Percentiles rank a stretch among this genome's conserved stretches.
phyloP scores from a whole-genome alignment of 1,284 basidiomycete species.

The Pascua sp. region DNA sequence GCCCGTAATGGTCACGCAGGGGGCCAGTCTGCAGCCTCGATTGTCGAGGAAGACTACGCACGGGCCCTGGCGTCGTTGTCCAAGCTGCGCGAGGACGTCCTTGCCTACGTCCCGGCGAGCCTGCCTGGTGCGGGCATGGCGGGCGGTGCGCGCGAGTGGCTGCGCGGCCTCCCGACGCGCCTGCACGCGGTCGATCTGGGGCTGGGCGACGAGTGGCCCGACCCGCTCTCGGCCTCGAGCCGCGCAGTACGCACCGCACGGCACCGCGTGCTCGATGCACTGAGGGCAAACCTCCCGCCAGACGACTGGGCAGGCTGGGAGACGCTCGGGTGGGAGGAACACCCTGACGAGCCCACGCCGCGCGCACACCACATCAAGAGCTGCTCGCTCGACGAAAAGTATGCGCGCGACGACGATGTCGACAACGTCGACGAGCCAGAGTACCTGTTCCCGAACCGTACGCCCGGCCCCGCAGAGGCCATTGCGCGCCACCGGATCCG shows the following conservation, averaged over 20 bases:
- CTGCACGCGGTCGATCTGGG: slow-evolving; percentile 34
- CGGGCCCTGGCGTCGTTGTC: slow-evolving; percentile 36
- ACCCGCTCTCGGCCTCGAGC: slow-evolving; percentile 9
- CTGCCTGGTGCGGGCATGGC: slow-evolving; percentile 5
- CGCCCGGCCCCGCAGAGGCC: slow-evolving; percentile 45
- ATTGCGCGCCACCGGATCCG: slow-evolving; percentile 31
- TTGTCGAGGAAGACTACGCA: no score
- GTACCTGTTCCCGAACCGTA: slow-evolving; percentile 51
- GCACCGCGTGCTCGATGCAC: slow-evolving; percentile 38
- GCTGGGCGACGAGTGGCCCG: slow-evolving; percentile 17
- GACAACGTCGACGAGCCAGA: slow-evolving; percentile 42
- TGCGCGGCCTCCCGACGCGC: slow-evolving; percentile 32
- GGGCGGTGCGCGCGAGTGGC: slow-evolving; percentile 29
- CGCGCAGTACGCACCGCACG: slow-evolving; percentile 31
- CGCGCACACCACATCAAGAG: slow-evolving; percentile 6
- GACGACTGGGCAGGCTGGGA: slow-evolving; percentile 51
- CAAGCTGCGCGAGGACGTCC: slow-evolving; percentile 41
- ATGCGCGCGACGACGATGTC: slow-evolving; percentile 26
- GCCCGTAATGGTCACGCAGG: no score
- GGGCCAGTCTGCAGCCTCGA: no score
- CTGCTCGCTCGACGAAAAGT: slow-evolving; percentile 13
- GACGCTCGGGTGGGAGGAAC: slow-evolving; percentile 46
- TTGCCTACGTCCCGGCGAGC: slow-evolving; percentile 31
- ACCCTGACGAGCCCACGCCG: slow-evolving; percentile 16
- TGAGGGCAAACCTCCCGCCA: slow-evolving; percentile 41